phyloP scores from a whole-genome alignment of 2,329 filamentous ascomycete species.

The Ophiosphaerella korrae region DNA sequence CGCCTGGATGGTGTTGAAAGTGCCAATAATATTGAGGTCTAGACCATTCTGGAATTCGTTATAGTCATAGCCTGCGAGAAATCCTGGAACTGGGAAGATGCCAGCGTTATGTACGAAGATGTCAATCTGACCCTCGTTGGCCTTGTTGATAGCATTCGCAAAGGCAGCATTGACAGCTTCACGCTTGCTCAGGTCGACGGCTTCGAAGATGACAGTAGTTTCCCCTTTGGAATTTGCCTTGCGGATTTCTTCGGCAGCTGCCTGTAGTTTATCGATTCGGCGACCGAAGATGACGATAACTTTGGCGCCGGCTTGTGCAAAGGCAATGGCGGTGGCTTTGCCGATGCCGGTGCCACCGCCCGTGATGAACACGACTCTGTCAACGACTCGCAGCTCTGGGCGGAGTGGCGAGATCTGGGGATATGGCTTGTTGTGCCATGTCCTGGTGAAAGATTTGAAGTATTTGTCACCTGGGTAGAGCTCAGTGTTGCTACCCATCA shows the following conservation, averaged over 20 bases:
- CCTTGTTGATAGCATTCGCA: constrained; percentile 4
- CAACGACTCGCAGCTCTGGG: constrained; percentile 27
- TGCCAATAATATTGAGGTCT: constrained; percentile 14
- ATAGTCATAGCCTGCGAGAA: background rate
- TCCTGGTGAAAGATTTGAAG: background rate
- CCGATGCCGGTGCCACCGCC: constrained; percentile 55
- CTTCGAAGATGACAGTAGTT: background rate
- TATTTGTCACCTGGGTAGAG: no score
- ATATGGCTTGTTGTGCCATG: constrained; percentile 19
- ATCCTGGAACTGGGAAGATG: background rate
- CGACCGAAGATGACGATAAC: constrained; percentile 53
- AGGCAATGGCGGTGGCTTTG: constrained; percentile 48
- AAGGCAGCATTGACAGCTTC: constrained; percentile 17
- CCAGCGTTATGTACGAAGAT: constrained; percentile 27
- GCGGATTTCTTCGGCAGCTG: constrained; percentile 5
- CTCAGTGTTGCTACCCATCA: no score
- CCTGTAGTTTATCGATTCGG: constrained; percentile 2
- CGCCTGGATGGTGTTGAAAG: constrained; percentile 12
- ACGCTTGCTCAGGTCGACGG: background rate
- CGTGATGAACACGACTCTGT: constrained; percentile 41
- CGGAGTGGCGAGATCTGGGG: constrained; percentile 32
- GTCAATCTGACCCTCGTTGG: constrained; percentile 8
- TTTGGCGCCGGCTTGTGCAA: constrained; percentile 52
- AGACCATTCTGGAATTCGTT: constrained; percentile 2
- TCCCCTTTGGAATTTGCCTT: no score